Evolutionary conservation across 176 grass and related monocot species (phyloP), one percentile per base, ranked within the genome.

Genomic region (Oryza australiensis): DNA sequence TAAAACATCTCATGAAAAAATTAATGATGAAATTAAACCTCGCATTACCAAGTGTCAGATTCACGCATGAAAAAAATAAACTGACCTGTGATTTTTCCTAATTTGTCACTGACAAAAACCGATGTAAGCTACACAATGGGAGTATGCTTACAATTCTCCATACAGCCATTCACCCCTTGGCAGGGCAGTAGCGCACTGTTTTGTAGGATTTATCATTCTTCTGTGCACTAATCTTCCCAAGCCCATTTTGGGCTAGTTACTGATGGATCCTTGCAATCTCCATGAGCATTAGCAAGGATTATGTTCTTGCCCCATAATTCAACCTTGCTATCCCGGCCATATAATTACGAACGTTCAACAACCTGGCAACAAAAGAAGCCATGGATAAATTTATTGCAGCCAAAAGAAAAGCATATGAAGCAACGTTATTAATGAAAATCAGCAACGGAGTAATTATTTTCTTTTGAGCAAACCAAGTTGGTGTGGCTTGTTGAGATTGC

Each of bases 331-430:
- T 27, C 11, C 38, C 26, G 22, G 26, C 12, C 33, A 43, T 3
- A 27, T 27, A 82, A 87, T 72, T 55, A 26, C 9, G 53, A 22
- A 64, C 8, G 48, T 82, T 55, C 32, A 70, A 26, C 41, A 64
- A 40, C 5, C n/a, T 67, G 33, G 28, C 15, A 70, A 10, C 64
- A 49, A 74, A 2, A 49, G 18, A 35, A 62, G 27, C 10, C 40
- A 15, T 67, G 35, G 5, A 64, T 40, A 20, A 38, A 76, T 42
- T 20, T 71, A 9, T 29, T 59, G 64, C 27, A 24, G 67, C 14
- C 40, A 28, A 42, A 71, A 60, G 41, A 40, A 51, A 10, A 53
- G 5, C 63, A 63, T 28, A 76, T 18, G 15, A 77, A 41, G n/a
- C 18, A 64, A 18, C 12, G 32, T 11, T 45, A 30, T 82, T 64